These are phyloP conservation scores for Aspergillus ochraceoroseus DNA, from an alignment of 2,329 filamentous ascomycete genomes.

Conservation along the genomic window DNA sequence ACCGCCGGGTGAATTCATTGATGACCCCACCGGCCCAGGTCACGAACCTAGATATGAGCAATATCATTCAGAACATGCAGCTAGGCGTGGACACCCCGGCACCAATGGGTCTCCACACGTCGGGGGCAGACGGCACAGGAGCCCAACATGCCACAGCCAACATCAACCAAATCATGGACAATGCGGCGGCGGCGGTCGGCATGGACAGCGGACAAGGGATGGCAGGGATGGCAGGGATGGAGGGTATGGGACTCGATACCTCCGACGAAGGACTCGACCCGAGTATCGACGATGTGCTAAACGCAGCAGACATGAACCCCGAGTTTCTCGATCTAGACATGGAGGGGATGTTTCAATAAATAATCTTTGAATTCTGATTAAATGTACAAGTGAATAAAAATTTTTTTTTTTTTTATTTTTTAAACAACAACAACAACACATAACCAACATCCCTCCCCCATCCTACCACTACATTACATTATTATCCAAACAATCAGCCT, in stretches of 20 bases:
- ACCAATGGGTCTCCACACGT: conserved; percentile 33
- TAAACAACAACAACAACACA: neutral
- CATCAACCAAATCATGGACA: conserved; percentile 40
- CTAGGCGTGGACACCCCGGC: conserved; percentile 33
- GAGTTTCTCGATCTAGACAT: conserved; percentile 45
- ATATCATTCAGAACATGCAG: conserved; percentile 43
- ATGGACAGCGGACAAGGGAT: conserved; percentile 29
- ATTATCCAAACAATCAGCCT: too few species aligned
- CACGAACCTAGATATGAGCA: conserved; percentile 40
- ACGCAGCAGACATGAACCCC: conserved; percentile 44
- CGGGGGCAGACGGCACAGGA: conserved; percentile 17
- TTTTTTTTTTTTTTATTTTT: neutral
- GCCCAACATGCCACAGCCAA: conserved; percentile 30
- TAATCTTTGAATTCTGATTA: neutral
- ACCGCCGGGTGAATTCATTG: conserved; percentile 43
- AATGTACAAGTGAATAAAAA: neutral
- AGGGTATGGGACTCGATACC: conserved; percentile 19
- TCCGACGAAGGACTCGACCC: conserved; percentile 32
- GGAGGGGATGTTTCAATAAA: conserved; percentile 41
- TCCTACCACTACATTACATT: neutral
- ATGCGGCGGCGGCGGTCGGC: conserved; percentile 34
- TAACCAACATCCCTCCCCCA: neutral
- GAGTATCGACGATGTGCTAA: conserved; percentile 44
- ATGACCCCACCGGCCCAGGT: conserved; percentile 38
- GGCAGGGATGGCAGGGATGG: conserved; percentile 20